Evolutionary conservation across 2,329 filamentous ascomycete genomes (phyloP).

Genomic region (Botrytis paeoniae): DNA sequence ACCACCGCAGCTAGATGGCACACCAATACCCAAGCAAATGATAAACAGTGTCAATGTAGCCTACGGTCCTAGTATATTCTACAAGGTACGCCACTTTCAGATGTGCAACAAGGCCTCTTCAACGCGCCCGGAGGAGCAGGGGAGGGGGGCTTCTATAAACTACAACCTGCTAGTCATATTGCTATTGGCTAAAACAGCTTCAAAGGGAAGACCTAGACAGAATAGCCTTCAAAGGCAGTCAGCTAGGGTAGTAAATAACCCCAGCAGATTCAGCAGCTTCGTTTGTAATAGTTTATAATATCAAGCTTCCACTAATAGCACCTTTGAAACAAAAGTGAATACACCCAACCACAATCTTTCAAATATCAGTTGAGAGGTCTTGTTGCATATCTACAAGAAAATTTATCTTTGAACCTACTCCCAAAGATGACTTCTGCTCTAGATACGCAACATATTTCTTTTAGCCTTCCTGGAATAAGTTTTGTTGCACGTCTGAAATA

Average conservation of each 20-base stretch:
- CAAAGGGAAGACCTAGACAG: neutral
- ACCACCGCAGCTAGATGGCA: too few relatives aligned
- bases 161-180: too few relatives aligned
- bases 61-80: neutral
- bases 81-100: neutral
- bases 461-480: too few relatives aligned
- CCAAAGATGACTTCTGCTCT: neutral
- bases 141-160: neutral
- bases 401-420: neutral
- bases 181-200: neutral
- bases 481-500: too few relatives aligned
- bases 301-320: neutral
- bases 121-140: neutral
- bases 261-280: neutral
- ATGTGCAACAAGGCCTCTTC: neutral
- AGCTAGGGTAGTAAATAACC: rapidly evolving
- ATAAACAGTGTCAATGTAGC: neutral
- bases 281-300: neutral
- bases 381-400: neutral
- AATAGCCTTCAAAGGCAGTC: neutral
- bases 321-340: neutral
- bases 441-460: too few relatives aligned
- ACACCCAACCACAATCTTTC: too few relatives aligned
- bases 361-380: neutral
- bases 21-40: too few relatives aligned